Percentiles rank a stretch among this genome's conserved stretches.
Evolutionary conservation across 495 filamentous ascomycete species (phyloP).

Genomic region (Cudoniella acicularis): DNA sequence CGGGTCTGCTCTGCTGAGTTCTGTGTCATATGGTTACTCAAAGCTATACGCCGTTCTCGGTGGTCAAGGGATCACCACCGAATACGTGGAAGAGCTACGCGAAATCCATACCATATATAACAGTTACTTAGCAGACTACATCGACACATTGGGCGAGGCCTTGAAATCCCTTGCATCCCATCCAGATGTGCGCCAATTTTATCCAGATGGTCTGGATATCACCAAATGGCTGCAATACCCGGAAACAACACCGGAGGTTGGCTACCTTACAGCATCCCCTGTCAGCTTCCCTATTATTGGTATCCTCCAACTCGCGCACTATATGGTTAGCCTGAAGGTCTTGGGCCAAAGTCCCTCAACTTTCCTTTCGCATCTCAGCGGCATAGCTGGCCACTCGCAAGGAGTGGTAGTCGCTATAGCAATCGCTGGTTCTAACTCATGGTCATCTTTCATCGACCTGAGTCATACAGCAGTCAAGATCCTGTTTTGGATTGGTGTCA

Average conservation of each 20-base stretch:
- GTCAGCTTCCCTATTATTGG: constrained; percentile 97
- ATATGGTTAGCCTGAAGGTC: constrained; percentile 81
- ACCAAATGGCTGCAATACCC: constrained; percentile 82
- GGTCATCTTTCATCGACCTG: constrained; percentile 77
- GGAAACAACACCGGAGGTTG: constrained; percentile 82
- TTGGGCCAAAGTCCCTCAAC: constrained; percentile 79
- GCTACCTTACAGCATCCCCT: constrained; percentile 90
- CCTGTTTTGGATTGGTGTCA: constrained; percentile 94
- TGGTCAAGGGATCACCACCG: constrained; percentile 94
- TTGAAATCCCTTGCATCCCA: constrained; percentile 71
- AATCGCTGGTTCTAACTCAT: constrained; percentile 76
- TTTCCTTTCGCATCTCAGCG: constrained; percentile 69
- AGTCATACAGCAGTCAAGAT: constrained; percentile 73
- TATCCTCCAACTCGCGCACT: constrained; percentile 87
- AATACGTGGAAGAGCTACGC: constrained; percentile 93
- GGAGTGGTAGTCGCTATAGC: constrained; percentile 88
- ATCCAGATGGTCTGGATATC: constrained; percentile 87
- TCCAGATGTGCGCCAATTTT: constrained; percentile 77
- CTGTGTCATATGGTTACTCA: constrained; percentile 73
- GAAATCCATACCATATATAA: constrained; percentile 81
- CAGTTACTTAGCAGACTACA: background rate
- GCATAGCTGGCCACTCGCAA: constrained; percentile 95
- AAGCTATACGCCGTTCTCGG: constrained; percentile 86
- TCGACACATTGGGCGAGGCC: constrained; percentile 69
- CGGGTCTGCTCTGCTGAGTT: constrained; percentile 70